Conservation (phyloP, 495 filamentous ascomycete species). For the Neurospora sp. region DNA sequence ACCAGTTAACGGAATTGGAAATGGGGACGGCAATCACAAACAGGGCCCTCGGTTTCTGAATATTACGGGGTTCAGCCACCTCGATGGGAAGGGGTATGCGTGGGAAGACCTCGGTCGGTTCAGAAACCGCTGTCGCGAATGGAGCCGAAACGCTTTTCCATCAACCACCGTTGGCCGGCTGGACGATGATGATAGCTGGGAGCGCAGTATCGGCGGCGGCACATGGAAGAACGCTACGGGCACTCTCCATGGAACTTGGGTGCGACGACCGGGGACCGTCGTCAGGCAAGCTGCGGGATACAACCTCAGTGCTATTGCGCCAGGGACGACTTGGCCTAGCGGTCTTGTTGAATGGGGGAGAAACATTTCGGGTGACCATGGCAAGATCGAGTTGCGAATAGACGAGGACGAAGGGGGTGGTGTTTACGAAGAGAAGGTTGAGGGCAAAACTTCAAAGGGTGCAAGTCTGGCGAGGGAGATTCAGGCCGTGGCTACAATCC, state of each 20-base stretch:
- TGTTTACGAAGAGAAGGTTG: slow-evolving; percentile 24
- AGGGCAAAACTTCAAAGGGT: slow-evolving; percentile 3
- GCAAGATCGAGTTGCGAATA: slow-evolving; percentile 40
- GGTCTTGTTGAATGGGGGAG: slow-evolving; percentile 45
- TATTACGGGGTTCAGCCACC: slow-evolving; percentile 60
- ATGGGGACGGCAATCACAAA: slow-evolving; percentile 14
- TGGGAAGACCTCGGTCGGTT: slow-evolving; percentile 55
- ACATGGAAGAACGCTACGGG: slow-evolving; percentile 79
- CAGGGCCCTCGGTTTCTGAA: slow-evolving; percentile 54
- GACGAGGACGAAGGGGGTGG: slow-evolving; percentile 39
- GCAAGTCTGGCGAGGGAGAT: slow-evolving; percentile 44
- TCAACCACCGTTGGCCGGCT: slow-evolving; percentile 9
- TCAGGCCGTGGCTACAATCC: slow-evolving; percentile 53
- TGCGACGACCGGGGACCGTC: slow-evolving; percentile 39
- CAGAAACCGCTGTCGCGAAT: slow-evolving; percentile 31
- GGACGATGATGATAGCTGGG: slow-evolving; percentile 16
- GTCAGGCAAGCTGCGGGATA: slow-evolving; percentile 26
- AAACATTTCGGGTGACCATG: slow-evolving; percentile 56
- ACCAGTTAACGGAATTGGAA: not conserved
- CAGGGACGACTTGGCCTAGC: slow-evolving; percentile 29
- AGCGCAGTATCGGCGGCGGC: slow-evolving; percentile 16
- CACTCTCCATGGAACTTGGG: slow-evolving; percentile 65
- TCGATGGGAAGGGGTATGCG: slow-evolving; percentile 50
- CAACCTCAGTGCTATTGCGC: slow-evolving; percentile 39
- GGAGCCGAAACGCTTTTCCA: slow-evolving; percentile 31